These are phyloP conservation scores for Tillandsia leiboldiana DNA, from an alignment of 176 grass and related monocot genomes.

Conservation along the genomic window DNA sequence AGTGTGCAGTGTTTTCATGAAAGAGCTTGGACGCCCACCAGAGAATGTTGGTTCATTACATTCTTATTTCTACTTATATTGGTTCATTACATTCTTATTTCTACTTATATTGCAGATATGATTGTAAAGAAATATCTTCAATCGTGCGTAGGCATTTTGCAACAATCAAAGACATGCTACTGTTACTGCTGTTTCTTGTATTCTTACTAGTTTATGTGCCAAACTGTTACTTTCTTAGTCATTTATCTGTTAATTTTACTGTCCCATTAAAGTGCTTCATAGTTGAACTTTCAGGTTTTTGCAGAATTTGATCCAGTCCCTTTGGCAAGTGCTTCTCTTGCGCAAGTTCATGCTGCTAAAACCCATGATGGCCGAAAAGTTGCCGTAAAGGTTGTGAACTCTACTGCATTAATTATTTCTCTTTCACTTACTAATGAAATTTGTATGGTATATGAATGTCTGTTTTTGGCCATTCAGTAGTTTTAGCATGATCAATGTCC, in stretches of 20 bases:
- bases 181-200: no score
- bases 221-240: neutral
- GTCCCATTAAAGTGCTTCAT: neutral
- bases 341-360: conserved; percentile 91
- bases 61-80: no score
- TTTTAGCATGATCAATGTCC: conserved; percentile 20
- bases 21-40: no score
- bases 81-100: no score
- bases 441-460: neutral
- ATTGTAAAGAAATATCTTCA: no score
- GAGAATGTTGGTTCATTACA: no score
- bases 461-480: neutral
- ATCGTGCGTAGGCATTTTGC: no score
- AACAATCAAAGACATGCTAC: no score
- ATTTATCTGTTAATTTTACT: conserved; percentile 4
- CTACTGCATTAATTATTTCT: conserved; percentile 1
- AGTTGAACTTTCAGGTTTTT: conserved; percentile 45
- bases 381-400: conserved; percentile 64
- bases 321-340: conserved; percentile 91
- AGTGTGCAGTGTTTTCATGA: no score
- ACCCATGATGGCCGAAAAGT: conserved; percentile 84
- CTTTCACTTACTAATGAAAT: neutral
- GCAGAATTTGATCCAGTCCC: conserved; percentile 87
- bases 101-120: conserved; percentile 13
- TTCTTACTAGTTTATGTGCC: neutral